phyloP scores from a whole-genome alignment of 2,329 filamentous ascomycete genomes.

The Phymatotrichopsis omnivora region DNA sequence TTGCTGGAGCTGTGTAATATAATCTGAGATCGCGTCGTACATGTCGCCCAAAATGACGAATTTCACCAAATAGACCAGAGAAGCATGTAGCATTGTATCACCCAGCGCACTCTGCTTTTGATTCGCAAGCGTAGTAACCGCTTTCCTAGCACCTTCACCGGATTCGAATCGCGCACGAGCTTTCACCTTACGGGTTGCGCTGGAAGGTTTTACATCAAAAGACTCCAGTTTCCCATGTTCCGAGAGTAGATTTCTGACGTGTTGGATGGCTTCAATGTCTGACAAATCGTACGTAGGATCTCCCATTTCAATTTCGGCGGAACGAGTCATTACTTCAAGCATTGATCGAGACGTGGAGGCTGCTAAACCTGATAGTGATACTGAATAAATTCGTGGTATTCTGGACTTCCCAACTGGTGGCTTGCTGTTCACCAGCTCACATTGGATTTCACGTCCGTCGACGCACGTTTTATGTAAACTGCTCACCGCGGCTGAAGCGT shows the following conservation, averaged over 20 bases:
- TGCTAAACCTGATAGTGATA: conserved; percentile 2
- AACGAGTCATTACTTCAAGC: too few relatives aligned
- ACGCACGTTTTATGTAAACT: conserved; percentile 3
- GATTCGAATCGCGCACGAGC: conserved; percentile 17
- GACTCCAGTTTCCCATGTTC: conserved; percentile 11
- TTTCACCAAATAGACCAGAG: conserved; percentile 15
- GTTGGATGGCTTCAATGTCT: conserved; percentile 10
- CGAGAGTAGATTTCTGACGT: conserved; percentile 17
- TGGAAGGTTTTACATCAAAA: too few relatives aligned
- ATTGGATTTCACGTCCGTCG: conserved; percentile 6
- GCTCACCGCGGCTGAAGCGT: conserved; percentile 1
- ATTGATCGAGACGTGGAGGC: too few relatives aligned
- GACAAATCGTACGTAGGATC: conserved; percentile 13
- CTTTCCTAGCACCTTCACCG: conserved; percentile 12
- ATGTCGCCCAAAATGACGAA: conserved; percentile 15
- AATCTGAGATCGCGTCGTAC: conserved; percentile 11
- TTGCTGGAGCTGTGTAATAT: conserved; percentile 11
- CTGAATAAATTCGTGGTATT: conserved; percentile 2
- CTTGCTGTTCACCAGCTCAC: background rate
- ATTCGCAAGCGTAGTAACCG: conserved; percentile 10
- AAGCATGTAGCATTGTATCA: conserved; percentile 4
- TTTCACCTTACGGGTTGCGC: too few relatives aligned
- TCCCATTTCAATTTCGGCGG: conserved; percentile 4
- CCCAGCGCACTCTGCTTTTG: conserved; percentile 8
- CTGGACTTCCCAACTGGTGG: too few relatives aligned